Base-by-base conservation (phyloP, 352 stramenopile genomes). In the Phytophthora hibernalis region DNA sequence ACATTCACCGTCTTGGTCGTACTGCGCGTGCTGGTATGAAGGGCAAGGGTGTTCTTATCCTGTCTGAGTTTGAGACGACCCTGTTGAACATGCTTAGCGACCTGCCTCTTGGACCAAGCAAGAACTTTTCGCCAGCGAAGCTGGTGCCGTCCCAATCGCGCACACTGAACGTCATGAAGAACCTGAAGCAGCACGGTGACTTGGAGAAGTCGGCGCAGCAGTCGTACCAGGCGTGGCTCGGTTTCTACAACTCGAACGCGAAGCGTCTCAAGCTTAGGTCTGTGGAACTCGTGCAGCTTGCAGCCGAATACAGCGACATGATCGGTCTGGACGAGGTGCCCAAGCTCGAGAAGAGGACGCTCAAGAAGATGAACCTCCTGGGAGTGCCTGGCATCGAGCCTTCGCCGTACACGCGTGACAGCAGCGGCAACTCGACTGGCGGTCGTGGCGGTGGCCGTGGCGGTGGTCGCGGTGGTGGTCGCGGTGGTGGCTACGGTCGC, bases 1-100 rank as follows among this genome's bases (percentile, higher is more conserved):
- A 99, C 81, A 97, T 98, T 52, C 97, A 99, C 76, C 87, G 97
- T 16, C 77, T 99, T 10, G 96, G 96, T 38, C 91, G 97, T 69
- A 99, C 96, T 7, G 97, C 87, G 3, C 86, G 92, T 63, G 91
- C 90, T 20, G 92, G 92, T 24, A 97, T 95, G 78, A 78, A 85
- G 53, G 93, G 92, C 15, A 78, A 88, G 30, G 91, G 91, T 47
- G 70, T 96, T 33, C 67, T 98, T 24, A 65, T 98, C 40, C 73
- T 98, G 31, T 76, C 78, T 7, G 78, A 95, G 57, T 97, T 97
- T 63, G 94, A 98, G 77, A 70, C 51, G 24, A 66, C 65, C 52
- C 65, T 96, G 42, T 68, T 94, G 22, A 80, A 91, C 42, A 77
- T 92, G 48, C 72, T 97, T 44, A 61, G 61, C 8, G 84, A 91